Base-by-base conservation (phyloP, 1,139 yeast genomes). In the Hyphopichia pseudoburtonii region DNA sequence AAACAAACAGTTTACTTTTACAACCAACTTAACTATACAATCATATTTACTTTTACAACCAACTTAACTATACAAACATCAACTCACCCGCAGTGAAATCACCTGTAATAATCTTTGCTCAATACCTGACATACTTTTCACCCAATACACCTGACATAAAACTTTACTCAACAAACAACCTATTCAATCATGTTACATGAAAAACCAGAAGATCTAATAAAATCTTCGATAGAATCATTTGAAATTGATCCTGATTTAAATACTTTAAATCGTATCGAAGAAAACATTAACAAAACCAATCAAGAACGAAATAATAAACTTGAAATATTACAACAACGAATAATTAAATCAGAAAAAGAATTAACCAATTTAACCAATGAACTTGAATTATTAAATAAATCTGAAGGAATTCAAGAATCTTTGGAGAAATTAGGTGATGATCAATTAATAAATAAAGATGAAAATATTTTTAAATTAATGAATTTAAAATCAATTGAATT, bases 161-260 rank as follows among this genome's bases (percentile, higher is more conserved):
- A n/a, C 5, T 9, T 9, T n/a, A 24, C 27, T 8, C 23, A 21
- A 21, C 23, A 21, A 10, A 10, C n/a, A n/a, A n/a, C n/a, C n/a
- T n/a, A n/a, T n/a, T 7, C 23, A 21, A 21, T 7, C 11, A 57
- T 60, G 63, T 47, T 60, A 23, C 57, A 62, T 36, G 68, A 57
- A 22, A 58, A 62, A 22, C 70, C 71, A 2, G 69, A 67, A 29
- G 66, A 62, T 26, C 56, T 70, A 23, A 52, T 70, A 16, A 61
- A 66, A 35, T 61, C 66, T 19, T 66, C 76, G 2, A 59, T 68
- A 10, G 77, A 76, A 18, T 69, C 72, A 15, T 74, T 77, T 40
- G 78, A 74, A 35, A 66, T 75, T 4, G 72, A 73, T 41, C 77
- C 80, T 3, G 86, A 81, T 47, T 48, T 78, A 17, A 61, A 62